Conservation (phyloP, 1,284 basidiomycete species). For the Apiotrichum domesticum region DNA sequence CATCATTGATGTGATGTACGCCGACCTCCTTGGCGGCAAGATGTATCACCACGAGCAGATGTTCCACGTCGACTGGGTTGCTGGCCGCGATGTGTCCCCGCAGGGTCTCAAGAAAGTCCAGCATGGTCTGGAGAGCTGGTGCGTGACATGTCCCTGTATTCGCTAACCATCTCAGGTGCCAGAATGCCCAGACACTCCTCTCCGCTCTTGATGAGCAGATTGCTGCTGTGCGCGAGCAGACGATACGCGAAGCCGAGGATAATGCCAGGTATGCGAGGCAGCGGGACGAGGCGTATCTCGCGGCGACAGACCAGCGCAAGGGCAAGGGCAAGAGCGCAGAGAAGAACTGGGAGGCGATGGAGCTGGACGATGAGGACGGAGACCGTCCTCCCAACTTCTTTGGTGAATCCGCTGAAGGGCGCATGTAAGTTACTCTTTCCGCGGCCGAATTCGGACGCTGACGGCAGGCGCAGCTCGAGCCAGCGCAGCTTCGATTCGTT, state of each 20-base stretch:
- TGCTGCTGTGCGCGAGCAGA: conserved; percentile 6
- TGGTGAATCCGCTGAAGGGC: neutral
- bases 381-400: neutral
- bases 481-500: conserved; percentile 9
- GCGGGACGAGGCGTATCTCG: conserved; percentile 9
- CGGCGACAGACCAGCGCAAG: neutral
- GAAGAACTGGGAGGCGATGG: neutral
- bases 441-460: neutral
- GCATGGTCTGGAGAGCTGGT: conserved; percentile 65
- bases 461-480: conserved; percentile 4
- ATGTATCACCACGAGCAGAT: conserved; percentile 83
- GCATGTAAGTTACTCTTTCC: neutral
- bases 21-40: conserved; percentile 77
- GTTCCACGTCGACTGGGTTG: conserved; percentile 81
- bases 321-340: neutral
- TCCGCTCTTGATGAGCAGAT: conserved; percentile 52
- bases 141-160: conserved; percentile 23
- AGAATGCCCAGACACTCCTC: conserved; percentile 61
- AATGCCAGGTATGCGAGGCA: conserved; percentile 1
- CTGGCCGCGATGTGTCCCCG: conserved; percentile 77
- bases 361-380: conserved; percentile 1
- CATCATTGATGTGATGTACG: conserved; percentile 91
- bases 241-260: conserved; percentile 4
- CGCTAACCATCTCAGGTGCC: conserved; percentile 53
- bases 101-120: conserved; percentile 60